Evolutionary conservation across 257 asterid species (phyloP).

Genomic region (Przewalskia tangutica): DNA sequence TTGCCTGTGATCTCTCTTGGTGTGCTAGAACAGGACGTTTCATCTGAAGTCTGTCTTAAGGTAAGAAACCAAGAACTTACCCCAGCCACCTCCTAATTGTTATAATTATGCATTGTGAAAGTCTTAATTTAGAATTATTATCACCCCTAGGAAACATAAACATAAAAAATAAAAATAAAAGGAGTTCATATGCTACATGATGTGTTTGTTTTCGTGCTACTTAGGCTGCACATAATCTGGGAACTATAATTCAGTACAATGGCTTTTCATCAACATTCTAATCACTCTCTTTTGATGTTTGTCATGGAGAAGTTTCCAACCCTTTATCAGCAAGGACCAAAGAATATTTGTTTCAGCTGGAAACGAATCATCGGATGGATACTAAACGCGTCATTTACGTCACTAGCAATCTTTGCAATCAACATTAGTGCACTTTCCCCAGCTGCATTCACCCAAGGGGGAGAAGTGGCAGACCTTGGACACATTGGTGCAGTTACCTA

Average conservation of each 20-base stretch:
- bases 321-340: conserved; percentile 90
- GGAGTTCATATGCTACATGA: not conserved
- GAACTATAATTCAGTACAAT: not conserved
- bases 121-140: not conserved
- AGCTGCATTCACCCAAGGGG: conserved; percentile 74
- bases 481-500: conserved; percentile 82
- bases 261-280: not conserved
- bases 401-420: conserved; percentile 65
- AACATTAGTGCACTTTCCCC: conserved; percentile 54
- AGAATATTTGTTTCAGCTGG: conserved; percentile 84
- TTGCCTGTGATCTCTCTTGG: conserved; percentile 95
- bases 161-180: too few species aligned
- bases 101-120: not conserved
- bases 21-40: conserved; percentile 92
- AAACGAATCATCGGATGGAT: conserved; percentile 83
- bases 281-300: not conserved
- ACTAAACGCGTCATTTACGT: conserved; percentile 72
- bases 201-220: not conserved
- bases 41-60: conserved; percentile 95
- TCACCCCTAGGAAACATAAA: not conserved
- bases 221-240: not conserved
- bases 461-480: conserved; percentile 78
- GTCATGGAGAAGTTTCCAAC: conserved; percentile 70
- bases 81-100: not conserved
- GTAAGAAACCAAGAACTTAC: conserved; percentile 24